These are phyloP conservation scores for Tetrastigma voinierianum DNA, from an alignment of 164 flowering plant species.

Conservation along the genomic window DNA sequence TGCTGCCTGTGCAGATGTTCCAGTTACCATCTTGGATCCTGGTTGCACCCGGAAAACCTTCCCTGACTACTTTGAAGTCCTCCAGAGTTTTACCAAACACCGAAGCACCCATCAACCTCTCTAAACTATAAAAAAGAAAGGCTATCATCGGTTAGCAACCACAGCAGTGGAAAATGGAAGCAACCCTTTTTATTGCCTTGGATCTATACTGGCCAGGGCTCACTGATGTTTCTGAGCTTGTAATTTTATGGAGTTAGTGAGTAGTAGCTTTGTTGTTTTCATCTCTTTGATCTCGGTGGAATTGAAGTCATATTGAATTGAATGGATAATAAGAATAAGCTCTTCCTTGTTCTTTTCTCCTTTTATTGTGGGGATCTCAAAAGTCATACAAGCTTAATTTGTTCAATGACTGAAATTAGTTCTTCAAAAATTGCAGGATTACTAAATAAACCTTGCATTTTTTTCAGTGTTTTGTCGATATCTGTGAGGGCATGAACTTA, in stretches of 20 bases:
- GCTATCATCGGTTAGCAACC: not conserved
- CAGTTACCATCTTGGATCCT: constrained; percentile 93
- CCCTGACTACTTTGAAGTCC: constrained; percentile 96
- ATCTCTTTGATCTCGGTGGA: no score
- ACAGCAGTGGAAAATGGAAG: not conserved
- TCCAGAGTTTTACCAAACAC: constrained; percentile 59
- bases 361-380: no score
- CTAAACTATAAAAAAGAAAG: not conserved
- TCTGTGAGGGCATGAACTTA: no score
- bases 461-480: no score
- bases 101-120: constrained; percentile 20
- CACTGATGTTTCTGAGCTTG: not conserved
- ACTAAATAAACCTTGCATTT: no score
- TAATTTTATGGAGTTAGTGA: not conserved
- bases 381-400: no score
- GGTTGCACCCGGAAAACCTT: constrained; percentile 96
- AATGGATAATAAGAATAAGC: no score
- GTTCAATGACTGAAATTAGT: no score
- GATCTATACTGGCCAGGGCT: constrained; percentile 3
- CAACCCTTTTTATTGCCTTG: constrained; percentile 4
- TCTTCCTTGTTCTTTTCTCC: no score
- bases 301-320: no score
- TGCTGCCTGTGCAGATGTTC: constrained; percentile 94
- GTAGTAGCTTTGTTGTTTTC: not conserved
- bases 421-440: no score